Percentiles rank a stretch among this genome's conserved stretches.
Conservation (phyloP, 2,329 filamentous ascomycete genomes). For the Botrytis byssoidea region DNA sequence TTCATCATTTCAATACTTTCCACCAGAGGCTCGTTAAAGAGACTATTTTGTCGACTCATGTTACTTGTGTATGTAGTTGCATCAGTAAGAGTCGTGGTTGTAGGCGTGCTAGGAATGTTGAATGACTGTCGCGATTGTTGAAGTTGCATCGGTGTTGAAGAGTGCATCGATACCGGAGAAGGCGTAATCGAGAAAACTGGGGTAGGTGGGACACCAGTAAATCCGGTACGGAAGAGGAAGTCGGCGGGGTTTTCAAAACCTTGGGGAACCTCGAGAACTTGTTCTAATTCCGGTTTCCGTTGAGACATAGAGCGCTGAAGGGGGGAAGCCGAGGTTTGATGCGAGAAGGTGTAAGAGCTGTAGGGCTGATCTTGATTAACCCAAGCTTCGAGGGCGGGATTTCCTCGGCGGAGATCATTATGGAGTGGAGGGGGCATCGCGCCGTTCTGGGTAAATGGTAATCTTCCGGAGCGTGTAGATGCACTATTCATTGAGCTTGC, state of each 20-base stretch:
- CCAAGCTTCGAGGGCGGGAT: conserved; percentile 33
- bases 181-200: conserved; percentile 30
- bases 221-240: conserved; percentile 31
- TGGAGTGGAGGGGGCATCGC: conserved; percentile 31
- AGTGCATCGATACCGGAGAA: conserved; percentile 15
- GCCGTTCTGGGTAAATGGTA: conserved; percentile 34
- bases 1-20: conserved; percentile 40
- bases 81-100: conserved; percentile 36
- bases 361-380: conserved; percentile 33
- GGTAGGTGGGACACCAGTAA: conserved; percentile 16
- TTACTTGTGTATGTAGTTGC: conserved; percentile 37
- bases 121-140: conserved; percentile 28
- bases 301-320: conserved; percentile 30
- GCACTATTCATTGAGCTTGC: conserved; percentile 33
- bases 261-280: conserved; percentile 34
- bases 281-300: conserved; percentile 31
- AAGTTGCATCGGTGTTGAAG: conserved; percentile 20
- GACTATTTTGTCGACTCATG: conserved; percentile 40
- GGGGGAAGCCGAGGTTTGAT: conserved; percentile 25
- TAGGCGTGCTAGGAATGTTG: conserved; percentile 37
- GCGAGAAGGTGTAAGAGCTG: conserved; percentile 32
- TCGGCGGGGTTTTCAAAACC: conserved; percentile 33
- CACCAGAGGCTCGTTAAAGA: conserved; percentile 37
- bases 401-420: conserved; percentile 30
- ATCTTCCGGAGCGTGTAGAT: conserved; percentile 31